A percentile compares a stretch with the other conserved stretches of the same genome.
These are phyloP conservation scores for Aspergillus ochraceoroseus DNA, from an alignment of 2,329 filamentous ascomycete genomes.

Conservation along the genomic window DNA sequence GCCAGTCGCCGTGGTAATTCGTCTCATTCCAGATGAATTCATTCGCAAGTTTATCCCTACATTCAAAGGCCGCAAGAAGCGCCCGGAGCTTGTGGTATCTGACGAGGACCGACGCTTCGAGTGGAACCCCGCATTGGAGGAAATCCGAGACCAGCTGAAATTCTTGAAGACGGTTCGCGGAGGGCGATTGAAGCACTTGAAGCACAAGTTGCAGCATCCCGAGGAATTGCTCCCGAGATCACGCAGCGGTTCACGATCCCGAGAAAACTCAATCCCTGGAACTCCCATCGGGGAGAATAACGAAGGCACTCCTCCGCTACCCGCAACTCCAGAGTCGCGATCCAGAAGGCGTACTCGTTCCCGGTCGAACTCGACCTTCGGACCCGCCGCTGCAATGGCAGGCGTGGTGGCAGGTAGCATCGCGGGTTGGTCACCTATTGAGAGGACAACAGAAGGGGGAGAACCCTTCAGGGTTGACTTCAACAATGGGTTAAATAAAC, in stretches of 20 bases:
- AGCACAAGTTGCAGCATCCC: slow-evolving; percentile 59
- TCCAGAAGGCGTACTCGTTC: slow-evolving; percentile 50
- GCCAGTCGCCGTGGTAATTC: slow-evolving; percentile 59
- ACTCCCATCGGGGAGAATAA: slow-evolving; percentile 52
- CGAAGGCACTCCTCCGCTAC: slow-evolving; percentile 35
- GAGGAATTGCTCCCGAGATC: slow-evolving; percentile 43
- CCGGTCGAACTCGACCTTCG: slow-evolving; percentile 56
- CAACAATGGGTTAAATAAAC: slow-evolving; percentile 36
- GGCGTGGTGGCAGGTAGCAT: slow-evolving; percentile 63
- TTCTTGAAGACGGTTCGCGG: slow-evolving; percentile 62
- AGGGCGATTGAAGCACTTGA: slow-evolving; percentile 56
- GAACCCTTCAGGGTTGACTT: slow-evolving; percentile 39
- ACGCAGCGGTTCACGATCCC: slow-evolving; percentile 40
- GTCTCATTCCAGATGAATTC: slow-evolving; percentile 57
- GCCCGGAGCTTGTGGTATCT: slow-evolving; percentile 43
- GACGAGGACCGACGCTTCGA: slow-evolving; percentile 46
- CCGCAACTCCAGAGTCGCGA: slow-evolving; percentile 53
- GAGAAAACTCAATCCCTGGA: slow-evolving; percentile 47
- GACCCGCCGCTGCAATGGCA: slow-evolving; percentile 60
- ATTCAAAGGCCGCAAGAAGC: slow-evolving; percentile 36
- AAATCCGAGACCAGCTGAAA: slow-evolving; percentile 59
- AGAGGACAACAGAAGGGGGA: slow-evolving; percentile 40
- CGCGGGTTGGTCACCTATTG: slow-evolving; percentile 60
- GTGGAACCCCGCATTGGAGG: slow-evolving; percentile 59
- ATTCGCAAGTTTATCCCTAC: slow-evolving; percentile 43